Evolutionary conservation across 164 flowering plant species (phyloP).

Genomic region (Aristolochia fimbriata): DNA sequence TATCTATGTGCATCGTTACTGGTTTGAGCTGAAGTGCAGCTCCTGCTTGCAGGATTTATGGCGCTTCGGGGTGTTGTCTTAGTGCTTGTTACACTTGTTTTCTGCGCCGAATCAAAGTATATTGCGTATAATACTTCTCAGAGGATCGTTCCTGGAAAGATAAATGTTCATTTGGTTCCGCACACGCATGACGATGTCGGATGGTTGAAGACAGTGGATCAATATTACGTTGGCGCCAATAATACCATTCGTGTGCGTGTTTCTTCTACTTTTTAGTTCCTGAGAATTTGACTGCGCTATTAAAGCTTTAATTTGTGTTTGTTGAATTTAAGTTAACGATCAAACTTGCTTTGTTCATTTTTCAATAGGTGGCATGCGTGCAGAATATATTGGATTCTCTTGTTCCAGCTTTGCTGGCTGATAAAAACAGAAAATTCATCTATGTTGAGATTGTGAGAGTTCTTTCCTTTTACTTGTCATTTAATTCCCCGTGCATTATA

Average conservation of each 20-base stretch:
- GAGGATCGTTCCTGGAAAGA: constrained; percentile 35
- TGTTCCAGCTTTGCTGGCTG: constrained; percentile 60
- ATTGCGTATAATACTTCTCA: constrained; percentile 43
- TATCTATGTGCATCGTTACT: not conserved
- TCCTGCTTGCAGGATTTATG: not conserved
- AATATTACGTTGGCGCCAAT: constrained; percentile 59
- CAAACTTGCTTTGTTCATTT: not conserved
- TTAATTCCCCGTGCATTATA: not conserved
- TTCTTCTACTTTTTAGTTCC: not conserved
- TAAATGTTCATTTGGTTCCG: constrained; percentile 55
- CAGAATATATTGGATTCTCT: constrained; percentile 85
- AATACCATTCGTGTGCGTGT: constrained; percentile 42
- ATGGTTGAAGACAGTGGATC: constrained; percentile 64
- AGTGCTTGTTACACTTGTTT: not conserved
- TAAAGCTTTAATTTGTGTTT: too few species aligned
- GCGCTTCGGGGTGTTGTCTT: constrained; percentile 2
- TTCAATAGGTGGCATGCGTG: constrained; percentile 51
- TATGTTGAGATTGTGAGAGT: constrained; percentile 46
- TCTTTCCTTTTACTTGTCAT: not conserved
- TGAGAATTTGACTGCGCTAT: not conserved
- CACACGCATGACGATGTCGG: constrained; percentile 70
- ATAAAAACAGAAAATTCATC: constrained; percentile 70
- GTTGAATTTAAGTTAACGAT: too few species aligned
- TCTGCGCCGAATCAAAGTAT: constrained; percentile 22
- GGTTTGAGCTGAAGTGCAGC: not conserved